These are phyloP conservation scores for Suhomyces pyralidae DNA, from an alignment of 805 yeast species.

Conservation along the genomic window DNA sequence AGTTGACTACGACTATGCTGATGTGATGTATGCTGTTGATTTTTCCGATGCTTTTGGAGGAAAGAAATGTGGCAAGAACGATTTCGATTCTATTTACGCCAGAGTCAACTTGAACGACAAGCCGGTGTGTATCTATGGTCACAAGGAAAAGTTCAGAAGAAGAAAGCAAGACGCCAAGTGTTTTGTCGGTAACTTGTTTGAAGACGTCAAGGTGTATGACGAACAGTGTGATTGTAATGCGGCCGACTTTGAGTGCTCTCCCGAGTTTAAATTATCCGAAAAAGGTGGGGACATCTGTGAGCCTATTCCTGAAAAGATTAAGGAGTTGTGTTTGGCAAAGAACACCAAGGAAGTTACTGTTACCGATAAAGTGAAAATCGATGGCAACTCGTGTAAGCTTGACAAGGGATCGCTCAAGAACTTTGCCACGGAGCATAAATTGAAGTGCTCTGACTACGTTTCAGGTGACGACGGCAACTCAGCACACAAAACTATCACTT, in stretches of 20 bases:
- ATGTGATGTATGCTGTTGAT: conserved; percentile 44
- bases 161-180: conserved; percentile 67
- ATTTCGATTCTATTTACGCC: conserved; percentile 66
- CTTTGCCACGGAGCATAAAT: conserved; percentile 22
- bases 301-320: conserved; percentile 26
- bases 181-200: conserved; percentile 47
- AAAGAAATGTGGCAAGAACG: conserved; percentile 40
- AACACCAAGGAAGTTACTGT: conserved; percentile 22
- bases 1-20: conserved; percentile 9
- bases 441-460: conserved; percentile 35
- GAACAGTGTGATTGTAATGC: conserved; percentile 63
- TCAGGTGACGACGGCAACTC: conserved; percentile 9
- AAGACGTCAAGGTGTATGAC: conserved; percentile 45
- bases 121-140: conserved; percentile 66
- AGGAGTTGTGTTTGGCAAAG: conserved; percentile 20
- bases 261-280: conserved; percentile 36
- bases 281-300: conserved; percentile 47
- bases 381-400: conserved; percentile 45
- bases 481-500: conserved; percentile 24
- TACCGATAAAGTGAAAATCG: conserved; percentile 40
- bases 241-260: conserved; percentile 70
- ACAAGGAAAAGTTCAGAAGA: conserved; percentile 57
- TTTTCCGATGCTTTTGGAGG: conserved; percentile 57
- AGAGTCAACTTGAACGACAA: conserved; percentile 34
- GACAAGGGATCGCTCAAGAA: conserved; percentile 19